Conservation (phyloP, 1,284 basidiomycete genomes). For the Taiwanofungus camphoratus region DNA sequence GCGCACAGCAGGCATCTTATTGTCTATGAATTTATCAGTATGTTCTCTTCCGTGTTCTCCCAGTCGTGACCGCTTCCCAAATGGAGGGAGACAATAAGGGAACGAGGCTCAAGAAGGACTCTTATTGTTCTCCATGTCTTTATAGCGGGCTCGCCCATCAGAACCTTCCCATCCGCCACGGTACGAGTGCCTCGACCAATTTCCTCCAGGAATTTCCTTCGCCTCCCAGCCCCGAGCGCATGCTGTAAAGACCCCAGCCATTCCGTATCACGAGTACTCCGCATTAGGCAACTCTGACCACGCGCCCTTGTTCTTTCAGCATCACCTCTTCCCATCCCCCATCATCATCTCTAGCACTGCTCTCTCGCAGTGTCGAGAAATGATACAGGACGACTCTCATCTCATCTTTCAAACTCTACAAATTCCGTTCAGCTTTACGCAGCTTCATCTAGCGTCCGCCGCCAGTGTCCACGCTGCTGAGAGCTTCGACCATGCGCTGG, state of each 20-base stretch:
- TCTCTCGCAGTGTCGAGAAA: neutral
- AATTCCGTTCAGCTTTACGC: too few species aligned
- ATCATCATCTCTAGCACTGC: neutral
- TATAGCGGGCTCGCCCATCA: neutral
- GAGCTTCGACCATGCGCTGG: neutral
- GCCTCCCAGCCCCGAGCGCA: neutral
- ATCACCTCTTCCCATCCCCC: neutral
- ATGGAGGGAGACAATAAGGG: conserved; percentile 3
- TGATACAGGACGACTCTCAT: too few species aligned
- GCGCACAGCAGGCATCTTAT: neutral
- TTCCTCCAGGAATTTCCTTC: neutral
- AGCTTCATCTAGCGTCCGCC: neutral
- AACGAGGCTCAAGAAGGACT: neutral
- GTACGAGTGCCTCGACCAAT: neutral
- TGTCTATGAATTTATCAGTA: neutral
- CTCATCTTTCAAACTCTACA: neutral
- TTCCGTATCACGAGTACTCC: neutral
- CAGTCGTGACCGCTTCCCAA: neutral
- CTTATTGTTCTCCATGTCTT: conserved; percentile 5
- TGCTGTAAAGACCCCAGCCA: neutral
- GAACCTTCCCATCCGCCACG: neutral
- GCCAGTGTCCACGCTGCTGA: too few species aligned
- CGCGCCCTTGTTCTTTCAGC: neutral
- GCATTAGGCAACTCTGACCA: too few species aligned
- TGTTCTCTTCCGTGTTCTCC: neutral